Evolutionary conservation across 2,329 filamentous ascomycete species (phyloP).

Genomic region (Colletotrichum sidae): DNA sequence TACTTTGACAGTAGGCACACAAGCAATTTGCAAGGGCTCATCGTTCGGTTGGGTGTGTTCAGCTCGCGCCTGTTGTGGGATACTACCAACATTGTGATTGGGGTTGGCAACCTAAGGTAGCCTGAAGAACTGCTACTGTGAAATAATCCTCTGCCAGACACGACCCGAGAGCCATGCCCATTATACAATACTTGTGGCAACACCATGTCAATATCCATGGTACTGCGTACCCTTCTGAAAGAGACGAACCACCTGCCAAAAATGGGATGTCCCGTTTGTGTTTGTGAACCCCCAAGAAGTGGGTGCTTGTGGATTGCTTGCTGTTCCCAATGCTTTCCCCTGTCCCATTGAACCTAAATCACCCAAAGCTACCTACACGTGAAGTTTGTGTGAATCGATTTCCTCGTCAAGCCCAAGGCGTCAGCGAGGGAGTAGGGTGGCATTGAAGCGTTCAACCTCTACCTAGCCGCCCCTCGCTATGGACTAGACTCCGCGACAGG

Average conservation of each 20-base stretch:
- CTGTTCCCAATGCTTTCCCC: slow-evolving; percentile 26
- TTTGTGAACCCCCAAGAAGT: slow-evolving; percentile 10
- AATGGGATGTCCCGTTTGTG: slow-evolving; percentile 7
- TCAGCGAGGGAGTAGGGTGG: neutral
- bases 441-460: neutral
- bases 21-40: neutral
- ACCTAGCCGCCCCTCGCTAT: slow-evolving; percentile 2
- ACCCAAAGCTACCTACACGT: slow-evolving; percentile 30
- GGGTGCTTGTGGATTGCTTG: slow-evolving; percentile 29
- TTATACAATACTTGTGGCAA: neutral
- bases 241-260: neutral
- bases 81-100: slow-evolving; percentile 6
- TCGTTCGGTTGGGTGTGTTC: neutral
- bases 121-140: slow-evolving; percentile 1
- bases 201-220: neutral
- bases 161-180: slow-evolving; percentile 1
- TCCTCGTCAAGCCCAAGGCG: slow-evolving; percentile 26
- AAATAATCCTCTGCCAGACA: slow-evolving; percentile 24
- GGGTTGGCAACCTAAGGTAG: slow-evolving; percentile 1
- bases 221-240: neutral
- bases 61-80: slow-evolving; percentile 6
- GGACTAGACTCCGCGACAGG: slow-evolving; percentile 27
- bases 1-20: neutral
- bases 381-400: slow-evolving; percentile 25
- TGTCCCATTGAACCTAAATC: slow-evolving; percentile 2